A percentile compares a stretch with the other conserved stretches of the same genome.
phyloP scores from a whole-genome alignment of 2,329 filamentous ascomycete species.

The Aspergillus fumigatus region DNA sequence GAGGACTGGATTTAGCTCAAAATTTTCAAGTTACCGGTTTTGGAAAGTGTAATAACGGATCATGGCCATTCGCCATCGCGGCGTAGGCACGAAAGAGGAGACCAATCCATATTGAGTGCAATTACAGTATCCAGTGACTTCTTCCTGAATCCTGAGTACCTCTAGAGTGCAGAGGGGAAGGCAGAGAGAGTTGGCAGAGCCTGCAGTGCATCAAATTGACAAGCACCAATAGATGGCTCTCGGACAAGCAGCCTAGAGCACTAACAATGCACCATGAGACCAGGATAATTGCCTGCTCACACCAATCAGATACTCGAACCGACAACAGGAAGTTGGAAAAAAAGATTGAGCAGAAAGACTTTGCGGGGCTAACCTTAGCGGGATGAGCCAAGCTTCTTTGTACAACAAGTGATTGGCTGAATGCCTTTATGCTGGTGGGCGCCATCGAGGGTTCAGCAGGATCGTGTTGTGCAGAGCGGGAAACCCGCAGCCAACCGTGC shows the following conservation, averaged over 20 bases:
- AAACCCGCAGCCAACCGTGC: constrained; percentile 19
- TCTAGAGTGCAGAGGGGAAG: not conserved
- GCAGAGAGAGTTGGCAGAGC: not conserved
- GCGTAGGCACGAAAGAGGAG: not conserved
- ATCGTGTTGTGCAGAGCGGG: constrained; percentile 18
- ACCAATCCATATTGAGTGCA: not conserved
- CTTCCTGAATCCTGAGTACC: not conserved
- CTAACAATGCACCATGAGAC: not conserved
- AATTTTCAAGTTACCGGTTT: constrained; percentile 1
- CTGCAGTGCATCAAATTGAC: not conserved
- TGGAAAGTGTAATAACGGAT: constrained; percentile 11
- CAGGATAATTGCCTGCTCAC: not conserved
- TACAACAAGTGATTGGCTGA: constrained; percentile 13
- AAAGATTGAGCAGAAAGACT: not conserved
- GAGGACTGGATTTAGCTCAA: not conserved
- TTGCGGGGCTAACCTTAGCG: constrained; percentile 12
- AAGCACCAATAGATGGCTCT: not conserved
- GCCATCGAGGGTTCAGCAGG: not conserved
- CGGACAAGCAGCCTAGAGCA: not conserved
- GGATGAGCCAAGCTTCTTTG: constrained; percentile 21
- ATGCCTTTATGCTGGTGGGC: not conserved
- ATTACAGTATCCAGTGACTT: not conserved
- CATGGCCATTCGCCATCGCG: not conserved
- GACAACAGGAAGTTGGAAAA: not conserved
- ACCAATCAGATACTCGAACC: not conserved